These are phyloP conservation scores for Penicillium waksmanii DNA, from an alignment of 495 filamentous ascomycete species.

Conservation along the genomic window DNA sequence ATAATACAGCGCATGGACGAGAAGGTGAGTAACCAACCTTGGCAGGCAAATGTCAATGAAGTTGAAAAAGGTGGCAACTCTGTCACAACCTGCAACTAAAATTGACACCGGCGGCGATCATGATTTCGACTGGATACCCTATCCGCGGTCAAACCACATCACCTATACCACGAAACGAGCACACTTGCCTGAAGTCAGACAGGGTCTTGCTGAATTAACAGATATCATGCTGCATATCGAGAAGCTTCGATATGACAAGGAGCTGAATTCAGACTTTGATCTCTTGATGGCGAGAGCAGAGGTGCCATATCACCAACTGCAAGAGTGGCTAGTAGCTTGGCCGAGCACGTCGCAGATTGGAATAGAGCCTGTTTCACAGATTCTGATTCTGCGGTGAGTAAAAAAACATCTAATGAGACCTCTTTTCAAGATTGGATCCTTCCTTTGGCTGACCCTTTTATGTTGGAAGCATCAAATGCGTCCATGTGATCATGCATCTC, in stretches of 20 bases:
- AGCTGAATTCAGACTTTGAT: conserved; percentile 16
- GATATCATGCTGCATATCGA: conserved; percentile 33
- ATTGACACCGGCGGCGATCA: conserved; percentile 23
- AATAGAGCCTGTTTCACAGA: conserved; percentile 36
- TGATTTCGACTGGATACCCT: conserved; percentile 40
- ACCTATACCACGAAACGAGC: conserved; percentile 34
- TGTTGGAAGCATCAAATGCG: conserved; percentile 34
- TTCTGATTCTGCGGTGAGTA: conserved; percentile 45
- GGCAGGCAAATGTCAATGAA: conserved; percentile 41
- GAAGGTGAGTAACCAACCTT: neutral
- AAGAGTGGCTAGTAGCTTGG: conserved; percentile 31
- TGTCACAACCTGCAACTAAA: conserved; percentile 25
- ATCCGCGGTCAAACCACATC: conserved; percentile 43
- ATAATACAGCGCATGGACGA: neutral
- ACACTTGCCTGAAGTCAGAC: conserved; percentile 35
- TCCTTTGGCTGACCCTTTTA: neutral
- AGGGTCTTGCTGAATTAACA: conserved; percentile 28
- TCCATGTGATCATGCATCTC: conserved; percentile 32
- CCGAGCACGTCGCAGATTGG: conserved; percentile 26
- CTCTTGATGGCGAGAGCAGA: conserved; percentile 29
- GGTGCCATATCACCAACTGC: conserved; percentile 28
- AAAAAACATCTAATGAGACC: neutral
- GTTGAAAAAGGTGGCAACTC: conserved; percentile 25
- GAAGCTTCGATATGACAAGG: conserved; percentile 32
- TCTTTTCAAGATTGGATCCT: neutral